Percentiles rank a stretch among this genome's conserved stretches.
These are phyloP conservation scores for Phyllosticta capitalensis DNA, from an alignment of 2,329 filamentous ascomycete genomes.

Conservation along the genomic window DNA sequence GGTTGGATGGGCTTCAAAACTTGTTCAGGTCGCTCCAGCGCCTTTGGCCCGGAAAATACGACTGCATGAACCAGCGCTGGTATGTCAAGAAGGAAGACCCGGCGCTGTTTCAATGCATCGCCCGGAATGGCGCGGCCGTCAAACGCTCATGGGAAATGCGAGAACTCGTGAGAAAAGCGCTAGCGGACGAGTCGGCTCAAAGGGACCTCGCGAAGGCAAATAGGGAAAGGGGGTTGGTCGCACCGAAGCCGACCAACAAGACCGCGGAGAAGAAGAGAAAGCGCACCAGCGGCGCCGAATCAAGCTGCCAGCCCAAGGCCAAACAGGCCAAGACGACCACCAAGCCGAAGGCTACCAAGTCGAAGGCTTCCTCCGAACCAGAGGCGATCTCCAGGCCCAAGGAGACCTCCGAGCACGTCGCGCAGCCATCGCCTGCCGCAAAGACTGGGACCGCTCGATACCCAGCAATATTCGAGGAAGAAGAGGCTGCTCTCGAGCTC, in stretches of 20 bases:
- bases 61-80: neutral
- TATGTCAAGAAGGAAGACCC: neutral
- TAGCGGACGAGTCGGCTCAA: no score
- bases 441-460: no score
- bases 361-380: neutral
- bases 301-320: neutral
- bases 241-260: neutral
- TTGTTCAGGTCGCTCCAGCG: neutral
- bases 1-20: neutral
- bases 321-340: neutral
- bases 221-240: no score
- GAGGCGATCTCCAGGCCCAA: no score
- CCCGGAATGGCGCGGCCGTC: neutral
- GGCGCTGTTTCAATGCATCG: neutral
- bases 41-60: neutral
- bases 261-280: neutral
- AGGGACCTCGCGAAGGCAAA: no score
- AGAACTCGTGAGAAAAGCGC: neutral
- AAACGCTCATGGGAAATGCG: neutral
- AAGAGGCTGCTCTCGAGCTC: no score
- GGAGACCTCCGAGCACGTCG: no score
- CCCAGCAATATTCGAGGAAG: no score
- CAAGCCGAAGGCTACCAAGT: neutral
- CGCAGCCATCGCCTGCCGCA: no score
- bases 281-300: neutral